Evolutionary conservation across 768 basidiomycete genomes (phyloP).

Genomic region (Phylloporus arenicola): DNA sequence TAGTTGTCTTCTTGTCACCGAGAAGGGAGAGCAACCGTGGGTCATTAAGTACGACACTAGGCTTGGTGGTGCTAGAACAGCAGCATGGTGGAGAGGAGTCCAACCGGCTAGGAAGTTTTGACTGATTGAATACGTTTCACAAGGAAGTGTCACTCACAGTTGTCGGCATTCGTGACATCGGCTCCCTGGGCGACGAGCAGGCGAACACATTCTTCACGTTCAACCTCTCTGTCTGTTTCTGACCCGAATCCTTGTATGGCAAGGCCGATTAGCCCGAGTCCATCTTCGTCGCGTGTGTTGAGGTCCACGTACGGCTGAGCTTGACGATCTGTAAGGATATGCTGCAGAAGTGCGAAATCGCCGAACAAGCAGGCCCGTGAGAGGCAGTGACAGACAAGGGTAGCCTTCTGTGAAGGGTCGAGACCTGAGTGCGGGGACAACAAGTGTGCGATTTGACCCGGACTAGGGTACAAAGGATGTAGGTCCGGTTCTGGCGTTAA

Average conservation of each 20-base stretch:
- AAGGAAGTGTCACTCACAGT: conserved; percentile 40
- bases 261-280: conserved; percentile 71
- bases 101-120: conserved; percentile 64
- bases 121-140: conserved; percentile 1
- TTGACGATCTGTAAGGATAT: conserved; percentile 63
- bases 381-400: conserved; percentile 70
- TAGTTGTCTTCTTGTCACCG: conserved; percentile 69
- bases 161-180: conserved; percentile 53
- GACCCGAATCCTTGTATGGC: conserved; percentile 79
- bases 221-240: conserved; percentile 77
- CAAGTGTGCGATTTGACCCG: conserved; percentile 53
- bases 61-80: conserved; percentile 82
- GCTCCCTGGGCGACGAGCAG: conserved; percentile 76
- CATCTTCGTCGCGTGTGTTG: conserved; percentile 75
- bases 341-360: conserved; percentile 66
- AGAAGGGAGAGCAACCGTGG: conserved; percentile 81
- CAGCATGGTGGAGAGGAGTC: conserved; percentile 92
- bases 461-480: conserved; percentile 71
- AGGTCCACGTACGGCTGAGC: conserved; percentile 67
- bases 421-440: conserved; percentile 67
- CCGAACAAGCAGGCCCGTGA: conserved; percentile 74
- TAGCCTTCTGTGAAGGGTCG: conserved; percentile 57
- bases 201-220: conserved; percentile 86
- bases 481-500: conserved; percentile 74
- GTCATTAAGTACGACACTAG: conserved; percentile 90